A percentile compares a stretch with the other conserved stretches of the same genome.
Conservation (phyloP, 2,329 filamentous ascomycete genomes). For the Fusarium marasasianum region DNA sequence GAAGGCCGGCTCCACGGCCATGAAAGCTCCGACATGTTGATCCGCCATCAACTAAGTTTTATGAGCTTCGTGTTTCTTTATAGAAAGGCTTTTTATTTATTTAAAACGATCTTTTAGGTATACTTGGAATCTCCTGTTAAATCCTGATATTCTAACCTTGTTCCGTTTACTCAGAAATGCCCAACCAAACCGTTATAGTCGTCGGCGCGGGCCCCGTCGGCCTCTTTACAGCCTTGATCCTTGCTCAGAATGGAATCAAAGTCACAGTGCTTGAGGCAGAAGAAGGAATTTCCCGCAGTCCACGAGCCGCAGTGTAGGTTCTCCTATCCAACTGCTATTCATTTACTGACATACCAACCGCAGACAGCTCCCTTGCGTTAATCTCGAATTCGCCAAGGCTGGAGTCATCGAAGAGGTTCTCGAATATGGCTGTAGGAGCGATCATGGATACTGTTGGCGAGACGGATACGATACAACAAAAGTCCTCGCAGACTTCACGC, state of each 20-base stretch:
- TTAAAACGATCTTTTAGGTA: accelerated
- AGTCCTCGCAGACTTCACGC: not conserved
- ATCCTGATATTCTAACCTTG: not conserved
- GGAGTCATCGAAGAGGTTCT: not conserved
- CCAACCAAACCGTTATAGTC: not conserved
- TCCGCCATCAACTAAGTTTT: not conserved
- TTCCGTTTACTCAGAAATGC: not conserved
- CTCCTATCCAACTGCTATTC: accelerated
- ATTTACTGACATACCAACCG: not conserved
- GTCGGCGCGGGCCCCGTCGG: not conserved
- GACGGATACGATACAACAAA: not conserved
- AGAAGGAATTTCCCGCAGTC: not conserved
- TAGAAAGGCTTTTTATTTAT: accelerated
- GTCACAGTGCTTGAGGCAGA: not conserved
- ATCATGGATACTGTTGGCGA: not conserved
- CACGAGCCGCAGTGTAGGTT: not conserved
- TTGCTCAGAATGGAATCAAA: not conserved
- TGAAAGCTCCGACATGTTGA: not conserved
- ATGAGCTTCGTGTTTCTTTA: not conserved
- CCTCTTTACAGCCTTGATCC: not conserved
- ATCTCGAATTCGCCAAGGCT: not conserved
- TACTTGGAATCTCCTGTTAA: accelerated
- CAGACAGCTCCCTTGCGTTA: not conserved
- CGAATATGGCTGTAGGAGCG: accelerated
- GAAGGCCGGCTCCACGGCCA: not conserved